Evolutionary conservation across 768 basidiomycete species (phyloP).

Genomic region (Termitomyces bulborhizus): DNA sequence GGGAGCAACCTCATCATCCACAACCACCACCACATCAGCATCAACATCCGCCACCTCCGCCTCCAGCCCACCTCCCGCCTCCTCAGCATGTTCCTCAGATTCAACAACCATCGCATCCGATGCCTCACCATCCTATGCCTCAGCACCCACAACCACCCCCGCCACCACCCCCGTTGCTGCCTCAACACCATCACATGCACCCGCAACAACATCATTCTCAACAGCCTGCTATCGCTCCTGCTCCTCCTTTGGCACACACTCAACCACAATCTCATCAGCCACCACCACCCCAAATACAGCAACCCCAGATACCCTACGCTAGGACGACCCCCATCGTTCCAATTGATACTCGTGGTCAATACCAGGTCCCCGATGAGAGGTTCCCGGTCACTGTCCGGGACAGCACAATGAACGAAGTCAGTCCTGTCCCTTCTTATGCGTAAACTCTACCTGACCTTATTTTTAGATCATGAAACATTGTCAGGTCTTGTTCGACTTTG

Average conservation of each 20-base stretch:
- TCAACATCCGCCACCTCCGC: conserved; percentile 16
- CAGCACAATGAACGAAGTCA: conserved; percentile 39
- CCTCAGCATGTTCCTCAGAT: conserved; percentile 13
- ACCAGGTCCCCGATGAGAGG: conserved; percentile 30
- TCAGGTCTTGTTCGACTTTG: conserved; percentile 53
- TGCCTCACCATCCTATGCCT: conserved; percentile 14
- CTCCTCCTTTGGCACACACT: conserved; percentile 9
- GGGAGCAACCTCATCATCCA: conserved; percentile 28
- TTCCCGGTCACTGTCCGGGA: conserved; percentile 25
- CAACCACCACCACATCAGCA: conserved; percentile 14
- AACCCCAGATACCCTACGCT: conserved; percentile 23
- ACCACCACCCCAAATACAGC: conserved; percentile 20
- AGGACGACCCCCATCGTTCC: conserved; percentile 39
- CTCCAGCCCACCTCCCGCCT: conserved; percentile 12
- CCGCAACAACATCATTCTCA: conserved; percentile 12
- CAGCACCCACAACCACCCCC: conserved; percentile 19
- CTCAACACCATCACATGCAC: conserved; percentile 14
- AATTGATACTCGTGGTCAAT: conserved; percentile 33
- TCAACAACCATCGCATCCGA: conserved; percentile 17
- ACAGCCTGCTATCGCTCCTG: conserved; percentile 9
- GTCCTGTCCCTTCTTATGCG: conserved; percentile 1
- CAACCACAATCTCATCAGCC: conserved; percentile 12
- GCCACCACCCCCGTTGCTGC: background rate
- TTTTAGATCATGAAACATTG: conserved; percentile 61
- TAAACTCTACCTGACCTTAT: conserved; percentile 4